Evolutionary conservation across 1,284 basidiomycete species (phyloP).

Genomic region (Irpex sp.): DNA sequence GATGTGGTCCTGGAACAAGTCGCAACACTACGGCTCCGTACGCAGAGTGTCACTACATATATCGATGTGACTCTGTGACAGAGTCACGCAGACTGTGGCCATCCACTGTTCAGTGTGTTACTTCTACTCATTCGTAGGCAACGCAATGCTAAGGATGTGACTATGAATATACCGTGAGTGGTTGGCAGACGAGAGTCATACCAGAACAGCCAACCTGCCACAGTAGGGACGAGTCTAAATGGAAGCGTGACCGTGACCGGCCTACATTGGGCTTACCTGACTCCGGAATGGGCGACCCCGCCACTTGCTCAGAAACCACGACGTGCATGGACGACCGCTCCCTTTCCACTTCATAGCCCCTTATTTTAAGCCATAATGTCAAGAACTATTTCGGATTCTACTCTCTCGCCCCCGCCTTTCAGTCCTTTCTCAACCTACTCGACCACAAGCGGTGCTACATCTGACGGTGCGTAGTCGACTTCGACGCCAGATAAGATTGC

Average conservation of each 20-base stretch:
- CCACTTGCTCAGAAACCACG: constrained; percentile 1
- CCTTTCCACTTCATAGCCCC: constrained; percentile 19
- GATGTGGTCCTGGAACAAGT: not conserved
- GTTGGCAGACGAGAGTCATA: too few relatives aligned
- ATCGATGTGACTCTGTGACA: not conserved
- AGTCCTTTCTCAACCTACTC: constrained; percentile 50
- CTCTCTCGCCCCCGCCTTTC: constrained; percentile 41
- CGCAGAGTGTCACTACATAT: not conserved
- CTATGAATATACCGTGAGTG: too few relatives aligned
- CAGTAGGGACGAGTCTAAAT: too few relatives aligned
- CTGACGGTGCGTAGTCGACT: constrained; percentile 47
- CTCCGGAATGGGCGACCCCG: constrained; percentile 1
- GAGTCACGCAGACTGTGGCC: not conserved
- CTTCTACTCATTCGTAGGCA: too few relatives aligned
- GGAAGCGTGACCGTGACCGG: not conserved
- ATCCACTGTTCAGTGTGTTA: not conserved
- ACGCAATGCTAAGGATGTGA: too few relatives aligned
- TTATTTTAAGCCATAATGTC: constrained; percentile 28
- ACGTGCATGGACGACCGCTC: constrained; percentile 20
- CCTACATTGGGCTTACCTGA: not conserved
- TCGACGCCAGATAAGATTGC: constrained; percentile 4
- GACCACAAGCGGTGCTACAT: constrained; percentile 56
- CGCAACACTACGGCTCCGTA: not conserved
- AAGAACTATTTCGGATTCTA: constrained; percentile 35
- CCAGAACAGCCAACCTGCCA: too few relatives aligned